Percentiles rank a stretch among this genome's conserved stretches.
These are phyloP conservation scores for Boletus edulis DNA, from an alignment of 768 basidiomycete genomes.

Conservation along the genomic window DNA sequence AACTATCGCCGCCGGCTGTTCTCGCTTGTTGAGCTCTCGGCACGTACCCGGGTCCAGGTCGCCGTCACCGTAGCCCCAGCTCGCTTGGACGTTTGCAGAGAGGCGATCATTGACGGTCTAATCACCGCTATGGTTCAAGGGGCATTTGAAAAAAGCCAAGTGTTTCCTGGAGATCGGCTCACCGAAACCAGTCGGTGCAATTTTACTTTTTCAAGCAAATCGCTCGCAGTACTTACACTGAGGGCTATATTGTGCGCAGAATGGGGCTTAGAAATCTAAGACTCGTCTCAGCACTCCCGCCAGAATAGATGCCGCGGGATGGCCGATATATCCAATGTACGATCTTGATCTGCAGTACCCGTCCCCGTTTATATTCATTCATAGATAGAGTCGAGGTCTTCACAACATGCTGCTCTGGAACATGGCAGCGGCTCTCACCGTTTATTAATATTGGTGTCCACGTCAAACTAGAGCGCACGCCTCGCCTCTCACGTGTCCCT, in stretches of 20 bases:
- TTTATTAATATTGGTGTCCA: too few relatives aligned
- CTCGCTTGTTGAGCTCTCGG: too few relatives aligned
- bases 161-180: too few relatives aligned
- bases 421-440: too few relatives aligned
- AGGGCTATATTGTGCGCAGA: neutral
- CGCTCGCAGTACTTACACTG: neutral
- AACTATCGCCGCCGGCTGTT: too few relatives aligned
- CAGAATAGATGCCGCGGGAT: constrained; percentile 1
- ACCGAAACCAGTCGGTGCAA: neutral
- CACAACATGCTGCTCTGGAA: neutral
- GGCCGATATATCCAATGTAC: neutral
- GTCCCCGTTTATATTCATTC: neutral
- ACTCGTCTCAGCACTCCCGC: neutral
- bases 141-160: too few relatives aligned
- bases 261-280: neutral
- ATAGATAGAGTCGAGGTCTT: neutral
- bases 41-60: too few relatives aligned
- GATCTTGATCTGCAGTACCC: neutral
- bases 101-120: constrained; percentile 1
- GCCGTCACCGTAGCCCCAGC: too few relatives aligned
- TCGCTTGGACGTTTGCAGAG: too few relatives aligned
- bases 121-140: too few relatives aligned
- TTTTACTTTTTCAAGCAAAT: constrained; percentile 16
- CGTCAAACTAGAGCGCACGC: too few relatives aligned
- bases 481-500: neutral